Percentiles rank a stretch among this genome's conserved stretches.
phyloP scores from a whole-genome alignment of 768 basidiomycete species.

The Polyporus arcularius region DNA sequence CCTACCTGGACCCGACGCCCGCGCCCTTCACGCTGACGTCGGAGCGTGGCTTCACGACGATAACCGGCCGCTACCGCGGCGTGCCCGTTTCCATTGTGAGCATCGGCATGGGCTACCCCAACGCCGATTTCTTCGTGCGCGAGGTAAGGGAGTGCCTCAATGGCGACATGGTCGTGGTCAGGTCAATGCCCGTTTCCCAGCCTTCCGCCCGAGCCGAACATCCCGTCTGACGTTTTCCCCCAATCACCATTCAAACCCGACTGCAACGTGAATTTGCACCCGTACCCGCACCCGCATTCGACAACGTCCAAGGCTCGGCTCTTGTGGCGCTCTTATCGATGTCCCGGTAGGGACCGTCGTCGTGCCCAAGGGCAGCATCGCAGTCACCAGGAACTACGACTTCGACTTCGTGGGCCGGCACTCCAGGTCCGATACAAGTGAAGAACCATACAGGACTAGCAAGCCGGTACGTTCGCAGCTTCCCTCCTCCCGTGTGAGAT shows the following conservation, averaged over 20 bases:
- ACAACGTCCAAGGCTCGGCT: slow-evolving; percentile 60
- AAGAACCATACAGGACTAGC: slow-evolving; percentile 65
- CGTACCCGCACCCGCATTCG: neutral
- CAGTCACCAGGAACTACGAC: slow-evolving; percentile 74
- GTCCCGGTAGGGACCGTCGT: slow-evolving; percentile 77
- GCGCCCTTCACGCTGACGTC: slow-evolving; percentile 63
- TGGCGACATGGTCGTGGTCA: slow-evolving; percentile 58
- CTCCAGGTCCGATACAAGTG: slow-evolving; percentile 19
- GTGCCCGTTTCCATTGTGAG: slow-evolving; percentile 71
- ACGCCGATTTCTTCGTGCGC: slow-evolving; percentile 85
- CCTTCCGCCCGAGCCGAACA: neutral
- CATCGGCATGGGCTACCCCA: slow-evolving; percentile 83
- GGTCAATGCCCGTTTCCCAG: slow-evolving; percentile 32
- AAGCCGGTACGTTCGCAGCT: slow-evolving; percentile 51
- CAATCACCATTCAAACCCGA: neutral
- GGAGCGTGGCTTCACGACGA: slow-evolving; percentile 67
- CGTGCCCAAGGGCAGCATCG: slow-evolving; percentile 66
- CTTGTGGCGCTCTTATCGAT: slow-evolving; percentile 72
- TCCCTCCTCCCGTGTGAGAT: slow-evolving; percentile 1
- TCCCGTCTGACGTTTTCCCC: slow-evolving; percentile 11
- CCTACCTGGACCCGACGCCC: slow-evolving; percentile 58
- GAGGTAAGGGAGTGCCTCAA: slow-evolving; percentile 73
- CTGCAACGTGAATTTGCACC: neutral
- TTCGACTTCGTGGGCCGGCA: slow-evolving; percentile 63
- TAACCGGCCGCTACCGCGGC: slow-evolving; percentile 45